phyloP scores from a whole-genome alignment of 306 rosid species.

The Casuarina cunninghamiana region DNA sequence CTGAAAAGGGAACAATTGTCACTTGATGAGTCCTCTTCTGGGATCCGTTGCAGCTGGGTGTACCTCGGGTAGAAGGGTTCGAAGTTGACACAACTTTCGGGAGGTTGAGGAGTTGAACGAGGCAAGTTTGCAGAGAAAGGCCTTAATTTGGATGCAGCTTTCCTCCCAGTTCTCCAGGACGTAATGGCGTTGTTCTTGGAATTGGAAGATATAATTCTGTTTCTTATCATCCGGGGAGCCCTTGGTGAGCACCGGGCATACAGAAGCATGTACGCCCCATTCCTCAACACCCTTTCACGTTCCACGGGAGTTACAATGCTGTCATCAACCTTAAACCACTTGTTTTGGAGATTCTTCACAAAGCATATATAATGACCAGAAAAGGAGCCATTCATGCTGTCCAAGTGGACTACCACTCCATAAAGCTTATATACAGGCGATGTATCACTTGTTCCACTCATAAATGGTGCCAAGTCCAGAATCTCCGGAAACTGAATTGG shows the following conservation, averaged over 20 bases:
- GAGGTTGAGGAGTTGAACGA: too few species aligned
- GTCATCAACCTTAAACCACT: slow-evolving; percentile 98
- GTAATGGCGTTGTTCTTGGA: slow-evolving; percentile 41
- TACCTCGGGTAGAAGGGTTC: too few species aligned
- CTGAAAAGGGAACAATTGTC: too few species aligned
- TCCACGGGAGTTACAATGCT: slow-evolving; percentile 25
- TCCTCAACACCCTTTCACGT: slow-evolving; percentile 66
- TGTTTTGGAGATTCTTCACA: slow-evolving; percentile 79
- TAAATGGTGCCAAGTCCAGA: slow-evolving; percentile 83
- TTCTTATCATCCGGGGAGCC: slow-evolving; percentile 23
- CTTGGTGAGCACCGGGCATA: slow-evolving; percentile 95
- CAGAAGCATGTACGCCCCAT: slow-evolving; percentile 93
- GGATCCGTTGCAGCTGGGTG: too few species aligned
- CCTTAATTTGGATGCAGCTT: slow-evolving; percentile 37
- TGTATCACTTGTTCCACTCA: slow-evolving; percentile 88
- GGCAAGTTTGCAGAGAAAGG: not conserved
- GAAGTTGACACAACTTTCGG: too few species aligned
- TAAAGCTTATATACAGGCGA: slow-evolving; percentile 79
- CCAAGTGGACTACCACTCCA: slow-evolving; percentile 25
- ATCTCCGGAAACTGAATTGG: too few species aligned
- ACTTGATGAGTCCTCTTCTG: too few species aligned
- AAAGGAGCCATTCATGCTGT: slow-evolving; percentile 22
- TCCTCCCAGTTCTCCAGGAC: slow-evolving; percentile 44
- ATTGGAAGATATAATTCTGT: slow-evolving; percentile 46
- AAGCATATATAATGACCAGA: slow-evolving; percentile 97